These are phyloP conservation scores for Saccharomycopsis guyanensis DNA, from an alignment of 805 yeast genomes.

Conservation along the genomic window DNA sequence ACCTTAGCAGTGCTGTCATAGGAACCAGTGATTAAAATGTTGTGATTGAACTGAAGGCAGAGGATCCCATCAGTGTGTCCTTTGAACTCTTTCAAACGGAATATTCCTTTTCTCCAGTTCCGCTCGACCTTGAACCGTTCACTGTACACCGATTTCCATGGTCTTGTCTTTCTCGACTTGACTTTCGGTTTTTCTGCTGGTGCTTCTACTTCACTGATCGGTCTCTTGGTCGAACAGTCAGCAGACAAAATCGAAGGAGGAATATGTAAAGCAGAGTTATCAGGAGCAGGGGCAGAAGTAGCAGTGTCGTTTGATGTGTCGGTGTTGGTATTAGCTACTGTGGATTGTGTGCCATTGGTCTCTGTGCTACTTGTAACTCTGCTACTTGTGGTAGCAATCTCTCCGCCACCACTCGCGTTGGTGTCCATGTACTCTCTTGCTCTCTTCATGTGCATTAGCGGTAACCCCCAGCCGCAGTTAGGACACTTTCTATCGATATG, in stretches of 20 bases:
- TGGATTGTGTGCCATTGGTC: constrained; percentile 19
- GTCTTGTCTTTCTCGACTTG: constrained; percentile 56
- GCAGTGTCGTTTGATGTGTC: constrained; percentile 16
- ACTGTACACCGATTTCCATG: constrained; percentile 93
- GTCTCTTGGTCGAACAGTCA: constrained; percentile 1
- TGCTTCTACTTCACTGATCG: neutral
- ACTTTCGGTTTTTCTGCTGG: constrained; percentile 4
- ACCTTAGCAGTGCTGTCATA: constrained; percentile 84
- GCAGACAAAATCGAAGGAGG: neutral
- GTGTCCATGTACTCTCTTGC: constrained; percentile 39
- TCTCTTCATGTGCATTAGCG: constrained; percentile 81
- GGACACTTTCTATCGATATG: constrained; percentile 97
- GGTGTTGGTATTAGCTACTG: neutral
- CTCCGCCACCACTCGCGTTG: neutral
- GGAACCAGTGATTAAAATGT: constrained; percentile 81
- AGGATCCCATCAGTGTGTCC: constrained; percentile 90
- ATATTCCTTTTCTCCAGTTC: constrained; percentile 87
- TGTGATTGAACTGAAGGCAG: constrained; percentile 76
- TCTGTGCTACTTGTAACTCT: constrained; percentile 11
- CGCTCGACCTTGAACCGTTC: constrained; percentile 88
- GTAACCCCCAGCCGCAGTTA: constrained; percentile 98
- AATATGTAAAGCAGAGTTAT: neutral
- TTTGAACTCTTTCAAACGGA: constrained; percentile 50
- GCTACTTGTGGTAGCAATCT: neutral
- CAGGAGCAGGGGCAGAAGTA: constrained; percentile 2